phyloP scores from a whole-genome alignment of 2,329 filamentous ascomycete species.

The Ophiostoma ips region DNA sequence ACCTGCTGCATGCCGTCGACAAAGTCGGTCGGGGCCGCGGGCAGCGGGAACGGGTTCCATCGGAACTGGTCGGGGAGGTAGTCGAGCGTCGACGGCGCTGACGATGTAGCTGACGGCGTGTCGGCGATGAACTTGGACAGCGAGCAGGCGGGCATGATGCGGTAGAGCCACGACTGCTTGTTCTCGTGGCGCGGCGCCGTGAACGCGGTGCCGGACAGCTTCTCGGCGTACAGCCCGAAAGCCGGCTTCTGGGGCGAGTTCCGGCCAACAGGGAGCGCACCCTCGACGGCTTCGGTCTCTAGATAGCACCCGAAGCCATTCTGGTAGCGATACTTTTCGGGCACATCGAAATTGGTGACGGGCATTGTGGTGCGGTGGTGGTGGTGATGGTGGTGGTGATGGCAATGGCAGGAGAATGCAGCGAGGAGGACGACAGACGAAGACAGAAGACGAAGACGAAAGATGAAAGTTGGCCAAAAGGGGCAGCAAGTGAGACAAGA shows the following conservation, averaged over 20 bases:
- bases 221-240: slow-evolving; percentile 70
- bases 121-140: slow-evolving; percentile 39
- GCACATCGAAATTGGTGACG: slow-evolving; percentile 32
- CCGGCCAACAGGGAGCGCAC: slow-evolving; percentile 57
- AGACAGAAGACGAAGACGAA: not conserved
- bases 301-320: slow-evolving; percentile 67
- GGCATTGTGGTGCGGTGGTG: slow-evolving; percentile 27
- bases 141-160: slow-evolving; percentile 50
- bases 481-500: not conserved
- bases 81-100: slow-evolving; percentile 29
- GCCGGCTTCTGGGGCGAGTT: slow-evolving; percentile 75
- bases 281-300: slow-evolving; percentile 66
- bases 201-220: slow-evolving; percentile 59
- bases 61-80: slow-evolving; percentile 70
- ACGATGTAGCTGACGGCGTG: slow-evolving; percentile 7
- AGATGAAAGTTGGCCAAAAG: no score
- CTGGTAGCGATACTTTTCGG: slow-evolving; percentile 57
- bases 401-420: not conserved
- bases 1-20: slow-evolving; percentile 51
- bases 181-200: slow-evolving; percentile 56
- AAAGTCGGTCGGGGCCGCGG: slow-evolving; percentile 29
- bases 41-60: slow-evolving; percentile 65
- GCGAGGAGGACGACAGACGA: not conserved
- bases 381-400: not conserved
- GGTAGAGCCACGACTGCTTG: slow-evolving; percentile 60